Evolutionary conservation across 805 yeast genomes (phyloP), one percentile per base, ranked within the genome.

Genomic region (Zygosaccharomyces kombuchaensis): DNA sequence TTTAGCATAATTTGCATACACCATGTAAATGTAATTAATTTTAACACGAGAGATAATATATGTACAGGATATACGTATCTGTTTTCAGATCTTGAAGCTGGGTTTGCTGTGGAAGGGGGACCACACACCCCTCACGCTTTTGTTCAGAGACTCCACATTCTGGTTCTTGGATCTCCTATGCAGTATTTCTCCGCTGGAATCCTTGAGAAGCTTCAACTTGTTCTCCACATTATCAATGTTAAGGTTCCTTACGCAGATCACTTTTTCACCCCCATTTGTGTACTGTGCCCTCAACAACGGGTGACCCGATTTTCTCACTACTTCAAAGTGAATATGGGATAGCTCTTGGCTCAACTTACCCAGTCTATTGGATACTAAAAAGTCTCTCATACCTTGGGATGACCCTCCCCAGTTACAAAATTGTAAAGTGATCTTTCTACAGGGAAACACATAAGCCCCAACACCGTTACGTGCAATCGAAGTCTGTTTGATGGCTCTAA

Each of bases 331-430:
- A 39, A 89, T 78, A 50, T 77, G 75, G 34, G 87, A 82, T 60
- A 87, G 74, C 38, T 69, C 57, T 16, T 63, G 53, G 3, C 96
- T 93, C 47, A 87, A 67, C 7, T 69, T 51, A 43, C 76, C 69
- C 26, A 78, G 73, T 56, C 77, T 73, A 43, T 63, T 73, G 7
- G 66, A 73, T 35, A 74, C 70, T 34, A 93, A 68, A 48, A 84
- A 80, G 45, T 84, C 81, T 61, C 89, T 66, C 70, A 89, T 77
- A 3, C 97, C 97, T 43, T 74, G 74, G 1, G 98, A 90, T 2
- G 95, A 84, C 17, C 97, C 98, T 35, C 97, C 98, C 83, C 95
- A 84, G 73, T 93, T 89, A 71, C 96, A 89, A 69, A 82, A 93
- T 50, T 86, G 84, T 37, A 93, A 65, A 1, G 83, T 75, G 43